phyloP scores from a whole-genome alignment of 192 early-diverging fungal genomes.

The Umbelopsis ramanniana region DNA sequence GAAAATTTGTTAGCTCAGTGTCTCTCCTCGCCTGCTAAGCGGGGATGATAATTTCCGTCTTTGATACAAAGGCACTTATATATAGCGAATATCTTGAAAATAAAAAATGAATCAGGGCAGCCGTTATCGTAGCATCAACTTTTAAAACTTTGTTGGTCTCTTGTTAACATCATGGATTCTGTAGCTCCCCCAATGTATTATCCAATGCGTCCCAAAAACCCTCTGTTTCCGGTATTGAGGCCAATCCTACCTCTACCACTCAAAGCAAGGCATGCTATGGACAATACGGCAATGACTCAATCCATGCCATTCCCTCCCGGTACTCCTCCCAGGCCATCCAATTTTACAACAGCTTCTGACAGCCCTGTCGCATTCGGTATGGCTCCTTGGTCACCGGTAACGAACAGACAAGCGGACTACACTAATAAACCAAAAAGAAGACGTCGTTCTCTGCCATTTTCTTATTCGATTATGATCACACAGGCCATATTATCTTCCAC shows the following conservation, averaged over 20 bases:
- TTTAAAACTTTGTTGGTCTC: not conserved
- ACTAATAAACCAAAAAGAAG: slow-evolving; percentile 26
- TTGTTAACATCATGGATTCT: not conserved
- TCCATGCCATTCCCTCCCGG: slow-evolving; percentile 3
- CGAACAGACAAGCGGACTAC: not conserved
- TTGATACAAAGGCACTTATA: not conserved
- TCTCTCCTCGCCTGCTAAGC: slow-evolving; percentile 16
- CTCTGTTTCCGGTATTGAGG: not conserved
- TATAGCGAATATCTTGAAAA: not conserved
- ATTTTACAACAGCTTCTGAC: not conserved
- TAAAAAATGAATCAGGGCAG: slow-evolving; percentile 7
- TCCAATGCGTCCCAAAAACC: not conserved
- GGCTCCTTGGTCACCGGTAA: not conserved
- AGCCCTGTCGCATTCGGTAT: not conserved
- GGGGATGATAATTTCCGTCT: slow-evolving; percentile 9
- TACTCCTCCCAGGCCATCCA: slow-evolving; percentile 1
- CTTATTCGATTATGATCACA: slow-evolving; percentile 82
- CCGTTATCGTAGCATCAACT: not conserved
- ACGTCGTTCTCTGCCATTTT: slow-evolving; percentile 63
- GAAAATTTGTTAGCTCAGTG: not conserved
- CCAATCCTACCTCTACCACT: slow-evolving; percentile 3
- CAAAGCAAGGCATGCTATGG: not conserved
- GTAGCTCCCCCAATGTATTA: not conserved
- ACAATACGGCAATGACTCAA: not conserved
- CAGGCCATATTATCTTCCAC: slow-evolving; percentile 74